Percentiles rank a stretch among this genome's conserved stretches.
These are phyloP conservation scores for Pseudogymnoascus sp. DNA, from an alignment of 2,329 filamentous ascomycete genomes.

Conservation along the genomic window DNA sequence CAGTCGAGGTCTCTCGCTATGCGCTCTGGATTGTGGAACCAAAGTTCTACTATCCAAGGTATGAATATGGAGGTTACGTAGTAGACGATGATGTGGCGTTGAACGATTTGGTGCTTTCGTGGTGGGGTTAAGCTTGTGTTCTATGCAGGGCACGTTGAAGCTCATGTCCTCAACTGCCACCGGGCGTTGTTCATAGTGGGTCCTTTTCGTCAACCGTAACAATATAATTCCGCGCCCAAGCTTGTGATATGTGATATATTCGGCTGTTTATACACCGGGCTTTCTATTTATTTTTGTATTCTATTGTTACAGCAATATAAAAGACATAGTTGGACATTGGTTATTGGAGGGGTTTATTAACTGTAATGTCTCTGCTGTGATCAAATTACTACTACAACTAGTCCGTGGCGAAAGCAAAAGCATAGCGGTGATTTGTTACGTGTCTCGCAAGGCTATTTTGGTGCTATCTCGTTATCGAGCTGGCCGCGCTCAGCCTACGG, in stretches of 20 bases:
- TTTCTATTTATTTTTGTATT: not conserved
- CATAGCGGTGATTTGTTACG: not conserved
- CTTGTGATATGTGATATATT: not conserved
- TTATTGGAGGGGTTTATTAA: not conserved
- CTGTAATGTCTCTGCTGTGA: not conserved
- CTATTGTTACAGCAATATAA: not conserved
- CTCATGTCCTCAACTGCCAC: conserved; percentile 6
- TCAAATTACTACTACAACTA: not conserved
- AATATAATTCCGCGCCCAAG: not conserved
- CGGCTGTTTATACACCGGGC: not conserved
- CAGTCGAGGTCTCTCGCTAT: not conserved
- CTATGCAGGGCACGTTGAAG: not conserved
- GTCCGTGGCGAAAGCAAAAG: not conserved
- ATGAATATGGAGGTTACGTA: not conserved
- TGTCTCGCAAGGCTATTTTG: not conserved
- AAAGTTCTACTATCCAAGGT: not conserved
- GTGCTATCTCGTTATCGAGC: not conserved
- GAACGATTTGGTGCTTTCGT: not conserved
- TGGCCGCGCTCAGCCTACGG: not conserved
- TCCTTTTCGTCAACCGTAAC: conserved; percentile 7
- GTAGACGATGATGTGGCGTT: not conserved
- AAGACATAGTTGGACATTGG: not conserved
- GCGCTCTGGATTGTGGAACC: not conserved
- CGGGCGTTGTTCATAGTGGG: not conserved
- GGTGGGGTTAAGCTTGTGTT: conserved; percentile 2